These are phyloP conservation scores for Pyracantha coccinea DNA, from an alignment of 331 rosid species.

Conservation along the genomic window DNA sequence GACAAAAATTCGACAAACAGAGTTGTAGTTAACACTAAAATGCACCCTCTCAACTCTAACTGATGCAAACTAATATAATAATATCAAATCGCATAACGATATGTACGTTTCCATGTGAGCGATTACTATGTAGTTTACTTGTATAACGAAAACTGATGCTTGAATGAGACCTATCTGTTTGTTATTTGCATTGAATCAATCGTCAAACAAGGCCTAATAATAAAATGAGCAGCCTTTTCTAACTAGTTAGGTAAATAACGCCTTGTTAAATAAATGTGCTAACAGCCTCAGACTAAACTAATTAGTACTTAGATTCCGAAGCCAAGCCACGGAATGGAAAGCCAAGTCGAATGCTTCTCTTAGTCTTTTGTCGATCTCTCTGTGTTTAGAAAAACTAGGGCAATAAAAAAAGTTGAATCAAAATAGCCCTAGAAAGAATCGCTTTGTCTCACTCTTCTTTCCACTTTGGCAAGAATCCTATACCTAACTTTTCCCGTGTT, in stretches of 20 bases:
- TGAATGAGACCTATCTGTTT: neutral
- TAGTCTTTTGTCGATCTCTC: no score
- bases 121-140: neutral
- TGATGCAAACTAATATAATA: no score
- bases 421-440: neutral
- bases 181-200: neutral
- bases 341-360: no score
- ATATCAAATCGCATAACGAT: no score
- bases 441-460: neutral
- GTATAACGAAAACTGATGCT: neutral
- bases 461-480: conserved; percentile 1
- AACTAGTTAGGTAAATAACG: conserved; percentile 3
- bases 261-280: neutral
- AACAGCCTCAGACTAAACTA: neutral
- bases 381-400: no score
- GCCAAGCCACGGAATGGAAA: no score
- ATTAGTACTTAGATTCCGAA: neutral
- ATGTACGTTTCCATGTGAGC: no score
- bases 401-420: no score
- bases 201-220: neutral
- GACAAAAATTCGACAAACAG: no score
- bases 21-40: no score
- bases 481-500: neutral
- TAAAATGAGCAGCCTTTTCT: neutral
- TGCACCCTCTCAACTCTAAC: no score